A percentile compares a stretch with the other conserved stretches of the same genome.
Evolutionary conservation across 805 yeast genomes (phyloP).

Genomic region (Kodamaea sagamina): DNA sequence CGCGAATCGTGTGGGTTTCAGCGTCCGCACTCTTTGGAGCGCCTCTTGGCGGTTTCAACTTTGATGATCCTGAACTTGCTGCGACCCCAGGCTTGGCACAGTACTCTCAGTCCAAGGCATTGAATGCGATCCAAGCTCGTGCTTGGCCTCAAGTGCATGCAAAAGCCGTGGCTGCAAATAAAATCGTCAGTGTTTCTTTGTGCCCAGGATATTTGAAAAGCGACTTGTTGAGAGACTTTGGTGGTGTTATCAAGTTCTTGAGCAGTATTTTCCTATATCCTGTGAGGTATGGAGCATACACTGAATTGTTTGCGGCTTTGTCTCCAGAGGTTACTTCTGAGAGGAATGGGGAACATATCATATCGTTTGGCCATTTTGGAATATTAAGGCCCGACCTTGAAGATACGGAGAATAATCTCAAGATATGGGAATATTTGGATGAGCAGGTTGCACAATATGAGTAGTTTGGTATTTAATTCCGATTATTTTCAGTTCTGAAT

Average conservation of each 20-base stretch:
- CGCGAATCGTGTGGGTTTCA: constrained; percentile 49
- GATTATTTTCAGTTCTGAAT: no score
- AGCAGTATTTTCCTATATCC: constrained; percentile 16
- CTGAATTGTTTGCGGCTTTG: constrained; percentile 48
- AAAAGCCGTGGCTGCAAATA: constrained; percentile 16
- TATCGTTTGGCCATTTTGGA: constrained; percentile 38
- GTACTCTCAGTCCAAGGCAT: constrained; percentile 49
- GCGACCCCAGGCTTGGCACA: constrained; percentile 20
- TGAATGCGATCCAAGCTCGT: constrained; percentile 36
- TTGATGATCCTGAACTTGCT: constrained; percentile 25
- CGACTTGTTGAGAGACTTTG: constrained; percentile 33
- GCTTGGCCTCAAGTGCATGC: constrained; percentile 36
- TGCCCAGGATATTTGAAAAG: constrained; percentile 46
- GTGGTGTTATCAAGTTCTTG: constrained; percentile 9
- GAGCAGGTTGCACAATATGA: constrained; percentile 14
- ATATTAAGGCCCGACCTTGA: constrained; percentile 37
- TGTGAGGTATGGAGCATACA: constrained; percentile 42
- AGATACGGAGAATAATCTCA: constrained; percentile 34
- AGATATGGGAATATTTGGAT: constrained; percentile 38
- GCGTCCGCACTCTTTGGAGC: constrained; percentile 37
- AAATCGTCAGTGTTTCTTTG: constrained; percentile 34
- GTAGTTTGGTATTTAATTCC: not conserved
- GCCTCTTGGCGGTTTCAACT: constrained; percentile 35
- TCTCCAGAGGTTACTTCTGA: constrained; percentile 36
- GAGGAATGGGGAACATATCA: constrained; percentile 36